Conservation (phyloP, 2,329 filamentous ascomycete species). For the Cladosporium cucumerinum region DNA sequence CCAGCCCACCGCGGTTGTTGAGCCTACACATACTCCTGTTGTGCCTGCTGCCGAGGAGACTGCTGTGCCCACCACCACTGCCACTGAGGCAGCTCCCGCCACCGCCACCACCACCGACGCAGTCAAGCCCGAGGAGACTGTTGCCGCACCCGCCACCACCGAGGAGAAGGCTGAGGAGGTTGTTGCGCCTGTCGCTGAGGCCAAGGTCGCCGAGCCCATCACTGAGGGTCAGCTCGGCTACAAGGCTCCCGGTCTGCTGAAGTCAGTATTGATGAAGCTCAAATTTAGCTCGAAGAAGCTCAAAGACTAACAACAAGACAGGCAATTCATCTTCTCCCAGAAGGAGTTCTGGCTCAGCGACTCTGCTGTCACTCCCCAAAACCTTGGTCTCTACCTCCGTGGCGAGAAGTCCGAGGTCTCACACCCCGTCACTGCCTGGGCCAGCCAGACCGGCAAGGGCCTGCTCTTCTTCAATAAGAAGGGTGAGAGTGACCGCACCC, state of each 20-base stretch:
- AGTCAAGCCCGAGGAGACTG: conserved; percentile 16
- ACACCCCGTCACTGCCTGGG: conserved; percentile 82
- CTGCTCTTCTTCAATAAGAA: conserved; percentile 89
- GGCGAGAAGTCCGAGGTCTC: conserved; percentile 80
- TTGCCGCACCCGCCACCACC: conserved; percentile 27
- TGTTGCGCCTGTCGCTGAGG: conserved; percentile 42
- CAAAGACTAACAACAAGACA: conserved; percentile 37
- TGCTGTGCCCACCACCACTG: neutral
- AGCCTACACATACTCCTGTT: conserved; percentile 16
- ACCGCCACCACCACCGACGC: conserved; percentile 36
- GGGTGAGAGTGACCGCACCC: conserved; percentile 68
- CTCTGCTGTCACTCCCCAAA: conserved; percentile 67
- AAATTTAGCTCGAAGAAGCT: conserved; percentile 19
- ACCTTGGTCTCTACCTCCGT: conserved; percentile 74
- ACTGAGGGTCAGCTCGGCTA: conserved; percentile 83
- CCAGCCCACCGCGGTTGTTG: conserved; percentile 12
- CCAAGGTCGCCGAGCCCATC: conserved; percentile 60
- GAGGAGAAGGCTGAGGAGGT: conserved; percentile 37
- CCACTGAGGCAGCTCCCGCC: conserved; percentile 31
- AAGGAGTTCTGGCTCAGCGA: conserved; percentile 74
- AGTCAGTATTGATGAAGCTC: conserved; percentile 59
- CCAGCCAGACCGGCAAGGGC: conserved; percentile 89
- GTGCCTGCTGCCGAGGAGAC: conserved; percentile 6
- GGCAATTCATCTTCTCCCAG: conserved; percentile 87
- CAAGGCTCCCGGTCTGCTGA: conserved; percentile 85